Conservation (phyloP, 2,329 filamentous ascomycete genomes). For the Scedosporium apiospermum region DNA sequence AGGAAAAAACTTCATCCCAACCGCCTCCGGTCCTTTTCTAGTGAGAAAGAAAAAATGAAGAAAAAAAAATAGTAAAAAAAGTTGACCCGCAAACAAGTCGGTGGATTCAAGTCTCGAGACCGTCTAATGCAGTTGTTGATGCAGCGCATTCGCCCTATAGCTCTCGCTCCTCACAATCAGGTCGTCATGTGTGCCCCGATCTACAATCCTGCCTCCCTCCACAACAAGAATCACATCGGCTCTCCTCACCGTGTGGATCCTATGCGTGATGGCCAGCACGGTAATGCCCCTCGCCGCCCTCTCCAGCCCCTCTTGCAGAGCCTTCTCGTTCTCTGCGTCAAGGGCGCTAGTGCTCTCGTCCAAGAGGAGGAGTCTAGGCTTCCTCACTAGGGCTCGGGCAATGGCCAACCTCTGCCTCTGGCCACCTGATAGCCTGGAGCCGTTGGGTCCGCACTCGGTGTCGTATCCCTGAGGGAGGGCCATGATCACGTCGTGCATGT, state of each 20-base stretch:
- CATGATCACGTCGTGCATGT: conserved; percentile 60
- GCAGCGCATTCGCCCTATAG: conserved; percentile 41
- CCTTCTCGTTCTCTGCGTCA: conserved; percentile 58
- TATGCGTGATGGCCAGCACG: conserved; percentile 49
- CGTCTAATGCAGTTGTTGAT: conserved; percentile 31
- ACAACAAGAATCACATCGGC: conserved; percentile 50
- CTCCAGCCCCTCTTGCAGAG: conserved; percentile 61
- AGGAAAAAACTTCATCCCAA: too few species aligned
- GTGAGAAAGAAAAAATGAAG: not conserved
- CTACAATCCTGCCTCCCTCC: conserved; percentile 41
- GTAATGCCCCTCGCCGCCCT: conserved; percentile 42
- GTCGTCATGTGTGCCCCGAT: conserved; percentile 43
- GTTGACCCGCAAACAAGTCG: not conserved
- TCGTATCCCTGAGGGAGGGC: conserved; percentile 56
- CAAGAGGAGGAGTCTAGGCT: conserved; percentile 63
- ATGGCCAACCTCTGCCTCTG: conserved; percentile 73
- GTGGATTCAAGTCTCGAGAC: too few species aligned
- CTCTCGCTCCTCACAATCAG: conserved; percentile 38
- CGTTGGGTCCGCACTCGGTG: conserved; percentile 61
- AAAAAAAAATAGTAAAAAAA: not conserved
- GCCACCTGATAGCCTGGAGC: conserved; percentile 65
- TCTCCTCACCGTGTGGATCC: conserved; percentile 45
- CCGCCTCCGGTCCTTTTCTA: too few species aligned
- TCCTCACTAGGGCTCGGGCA: conserved; percentile 63
- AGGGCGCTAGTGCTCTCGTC: conserved; percentile 77